Evolutionary conservation across 2,329 filamentous ascomycete species (phyloP).

Genomic region (Fusarium subglutinans): DNA sequence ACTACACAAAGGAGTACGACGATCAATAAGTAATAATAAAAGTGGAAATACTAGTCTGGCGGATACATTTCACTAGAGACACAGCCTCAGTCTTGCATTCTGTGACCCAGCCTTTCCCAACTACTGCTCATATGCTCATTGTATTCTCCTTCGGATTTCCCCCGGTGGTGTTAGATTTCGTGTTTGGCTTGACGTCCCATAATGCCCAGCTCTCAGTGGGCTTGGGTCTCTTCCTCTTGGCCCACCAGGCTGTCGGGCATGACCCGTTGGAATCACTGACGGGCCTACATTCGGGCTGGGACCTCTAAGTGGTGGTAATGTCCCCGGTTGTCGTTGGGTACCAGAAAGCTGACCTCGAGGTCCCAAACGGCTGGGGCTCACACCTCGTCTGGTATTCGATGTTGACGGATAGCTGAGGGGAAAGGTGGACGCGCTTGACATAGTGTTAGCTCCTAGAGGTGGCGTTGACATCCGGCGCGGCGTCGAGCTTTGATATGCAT

Average conservation of each 20-base stretch:
- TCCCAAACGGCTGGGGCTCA: background rate
- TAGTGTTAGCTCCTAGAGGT: background rate
- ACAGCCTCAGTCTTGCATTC: too few relatives aligned
- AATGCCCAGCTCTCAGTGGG: too few relatives aligned
- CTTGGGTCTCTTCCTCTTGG: background rate
- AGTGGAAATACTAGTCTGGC: too few relatives aligned
- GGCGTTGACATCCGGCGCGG: background rate
- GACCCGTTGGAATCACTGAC: background rate
- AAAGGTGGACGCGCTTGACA: fast-evolving
- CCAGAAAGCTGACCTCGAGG: background rate
- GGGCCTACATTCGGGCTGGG: too few relatives aligned
- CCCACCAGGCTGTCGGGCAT: background rate
- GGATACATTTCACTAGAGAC: too few relatives aligned
- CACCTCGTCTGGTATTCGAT: background rate
- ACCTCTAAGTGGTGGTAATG: fast-evolving
- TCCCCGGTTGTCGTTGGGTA: background rate
- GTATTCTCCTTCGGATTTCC: too few relatives aligned
- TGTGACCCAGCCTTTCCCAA: too few relatives aligned
- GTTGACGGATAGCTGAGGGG: background rate
- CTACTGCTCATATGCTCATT: too few relatives aligned
- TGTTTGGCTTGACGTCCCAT: background rate
- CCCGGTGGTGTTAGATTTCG: background rate
- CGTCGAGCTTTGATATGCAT: too few relatives aligned
- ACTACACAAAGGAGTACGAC: too few relatives aligned
- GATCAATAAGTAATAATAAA: too few relatives aligned